phyloP scores from a whole-genome alignment of 805 yeast genomes.

The Sungouiozyma ichnusensis region DNA sequence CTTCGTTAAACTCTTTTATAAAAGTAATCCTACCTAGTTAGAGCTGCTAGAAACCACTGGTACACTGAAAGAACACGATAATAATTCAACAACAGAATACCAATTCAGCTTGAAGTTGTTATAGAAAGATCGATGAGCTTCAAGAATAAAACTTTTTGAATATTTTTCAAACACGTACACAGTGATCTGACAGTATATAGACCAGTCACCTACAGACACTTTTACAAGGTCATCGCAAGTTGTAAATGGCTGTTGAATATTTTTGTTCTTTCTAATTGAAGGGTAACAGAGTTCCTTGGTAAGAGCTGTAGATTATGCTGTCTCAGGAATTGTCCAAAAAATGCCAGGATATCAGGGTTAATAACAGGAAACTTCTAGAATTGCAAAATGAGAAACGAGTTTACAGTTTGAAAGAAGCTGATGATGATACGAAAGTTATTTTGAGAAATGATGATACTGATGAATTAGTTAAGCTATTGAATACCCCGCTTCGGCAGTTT shows the following conservation, averaged over 20 bases:
- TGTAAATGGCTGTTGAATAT: not conserved
- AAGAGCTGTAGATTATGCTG: not conserved
- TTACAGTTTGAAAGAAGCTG: slow-evolving; percentile 14
- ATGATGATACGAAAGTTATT: not conserved
- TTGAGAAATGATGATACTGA: slow-evolving; percentile 3
- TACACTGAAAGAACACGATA: too few relatives aligned
- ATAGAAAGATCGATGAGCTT: not conserved
- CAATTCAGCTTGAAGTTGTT: too few relatives aligned
- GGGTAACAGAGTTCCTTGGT: not conserved
- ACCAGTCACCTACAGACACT: too few relatives aligned
- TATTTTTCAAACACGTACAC: not conserved
- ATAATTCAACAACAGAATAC: too few relatives aligned
- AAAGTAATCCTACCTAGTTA: too few relatives aligned
- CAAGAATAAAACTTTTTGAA: not conserved
- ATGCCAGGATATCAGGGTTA: slow-evolving; percentile 11
- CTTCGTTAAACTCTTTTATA: too few relatives aligned
- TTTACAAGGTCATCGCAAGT: not conserved
- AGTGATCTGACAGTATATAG: not conserved
- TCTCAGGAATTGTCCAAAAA: slow-evolving; percentile 13
- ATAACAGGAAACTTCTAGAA: slow-evolving; percentile 16
- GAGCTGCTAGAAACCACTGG: too few relatives aligned
- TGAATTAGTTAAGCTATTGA: slow-evolving; percentile 7
- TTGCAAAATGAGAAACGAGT: slow-evolving; percentile 17
- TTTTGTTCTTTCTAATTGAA: not conserved
- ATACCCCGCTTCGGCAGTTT: slow-evolving; percentile 18